Base-by-base conservation (phyloP, 805 yeast genomes). In the Kodamaea jinghongensis region DNA sequence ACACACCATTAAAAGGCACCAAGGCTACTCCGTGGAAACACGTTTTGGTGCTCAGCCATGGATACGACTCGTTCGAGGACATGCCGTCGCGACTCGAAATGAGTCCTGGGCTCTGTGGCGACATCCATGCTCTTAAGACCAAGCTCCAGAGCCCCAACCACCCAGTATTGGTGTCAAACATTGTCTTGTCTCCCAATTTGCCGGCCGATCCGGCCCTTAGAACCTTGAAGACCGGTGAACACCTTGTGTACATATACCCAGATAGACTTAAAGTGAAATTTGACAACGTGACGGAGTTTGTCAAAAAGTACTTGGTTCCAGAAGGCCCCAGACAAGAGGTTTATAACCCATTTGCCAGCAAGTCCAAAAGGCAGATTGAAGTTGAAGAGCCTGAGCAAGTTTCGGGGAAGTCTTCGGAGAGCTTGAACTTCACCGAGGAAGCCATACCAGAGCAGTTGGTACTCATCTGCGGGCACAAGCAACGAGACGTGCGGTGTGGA, bases 401-500 rank as follows among this genome's bases (percentile, higher is more conserved):
- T n/a, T n/a, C n/a, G n/a, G n/a, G n/a, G n/a, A n/a, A n/a, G n/a
- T n/a, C n/a, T n/a, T n/a, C n/a, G n/a, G n/a, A n/a, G n/a, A n/a
- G n/a, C n/a, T n/a, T n/a, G n/a, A n/a, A n/a, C n/a, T 11, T 34
- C 15, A 12, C 9, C 9, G 40, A 37, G 12, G 5, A 10, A 3
- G 13, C 31, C 2, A 17, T 37, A 15, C 16, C 11, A 12, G 14
- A 22, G n/a, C 22, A 32, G 31, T 46, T 75, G 28, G 60, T 81
- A 1, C 56, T 83, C 17, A 71, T 81, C 1, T 84, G 93, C 59
- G 90, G 87, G 0, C 93, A 84, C 51, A 51, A 68, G 0, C 57
- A 73, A 32, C 55, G 91, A 45, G 93, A 84, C 52, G 57, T 66
- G 0, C 54, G 93, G 35, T 84, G 93, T 61, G 91, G 90, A 1